These are phyloP conservation scores for Sergeia podlipaevii DNA, from an alignment of 208 protist species.

Conservation along the genomic window DNA sequence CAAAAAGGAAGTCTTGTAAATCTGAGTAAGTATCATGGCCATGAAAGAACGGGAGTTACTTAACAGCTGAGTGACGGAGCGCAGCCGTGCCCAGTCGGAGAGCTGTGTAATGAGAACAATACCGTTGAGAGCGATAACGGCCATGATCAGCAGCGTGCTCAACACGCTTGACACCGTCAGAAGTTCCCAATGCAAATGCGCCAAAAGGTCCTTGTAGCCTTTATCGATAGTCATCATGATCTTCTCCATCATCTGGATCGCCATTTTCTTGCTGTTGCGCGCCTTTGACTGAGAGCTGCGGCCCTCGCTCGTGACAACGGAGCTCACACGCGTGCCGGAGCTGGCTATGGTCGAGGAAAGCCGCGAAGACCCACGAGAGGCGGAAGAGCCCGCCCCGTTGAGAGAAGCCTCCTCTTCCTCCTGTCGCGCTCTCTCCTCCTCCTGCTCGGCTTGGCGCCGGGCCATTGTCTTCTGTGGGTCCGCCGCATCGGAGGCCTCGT, in stretches of 20 bases:
- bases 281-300: slow-evolving; percentile 6
- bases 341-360: slow-evolving; percentile 1
- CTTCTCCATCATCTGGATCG: not conserved
- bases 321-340: slow-evolving; percentile 1
- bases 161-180: slow-evolving; percentile 4
- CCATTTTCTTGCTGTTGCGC: slow-evolving; percentile 2
- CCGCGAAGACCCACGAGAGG: too few species aligned
- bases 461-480: not conserved
- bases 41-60: not conserved
- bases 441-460: not conserved
- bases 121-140: slow-evolving; percentile 1
- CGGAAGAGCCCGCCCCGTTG: not conserved
- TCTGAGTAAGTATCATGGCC: not conserved
- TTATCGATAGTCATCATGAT: not conserved
- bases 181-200: slow-evolving; percentile 2
- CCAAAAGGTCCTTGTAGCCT: slow-evolving; percentile 2
- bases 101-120: slow-evolving; percentile 1
- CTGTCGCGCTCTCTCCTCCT: not conserved
- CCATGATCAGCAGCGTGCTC: not conserved
- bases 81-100: slow-evolving; percentile 1
- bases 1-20: not conserved
- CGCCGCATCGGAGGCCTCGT: not conserved
- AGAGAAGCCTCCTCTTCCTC: not conserved
- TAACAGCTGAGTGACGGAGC: not conserved
- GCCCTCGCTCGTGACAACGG: slow-evolving; percentile 1